Base-by-base conservation (phyloP, 2,329 filamentous ascomycete species). In the Aspergillus fructus region DNA sequence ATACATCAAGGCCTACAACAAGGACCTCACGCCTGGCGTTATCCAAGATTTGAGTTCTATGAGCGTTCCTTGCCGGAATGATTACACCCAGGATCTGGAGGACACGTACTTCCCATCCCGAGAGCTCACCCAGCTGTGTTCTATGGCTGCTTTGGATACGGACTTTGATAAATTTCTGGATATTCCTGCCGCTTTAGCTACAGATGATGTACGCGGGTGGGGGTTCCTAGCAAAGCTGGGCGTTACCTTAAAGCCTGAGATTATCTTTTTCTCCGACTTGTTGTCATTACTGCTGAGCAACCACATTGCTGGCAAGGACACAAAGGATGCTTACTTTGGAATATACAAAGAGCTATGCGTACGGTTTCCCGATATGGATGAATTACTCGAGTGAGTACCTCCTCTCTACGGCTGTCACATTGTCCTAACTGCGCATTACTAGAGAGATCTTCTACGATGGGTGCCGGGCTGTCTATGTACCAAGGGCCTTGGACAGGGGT, bases 291-390 rank as follows among this genome's bases (percentile, higher is more conserved):
- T 46, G 9, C 12, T 12, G 2, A 5, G 12, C 15, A 39, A 39
- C 9, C 8, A 46, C 24, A 27, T 15, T 15, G 5, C 0, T 6
- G 34, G 5, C 2, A 4, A 37, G 3, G 13, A 37, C 34, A 37
- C 15, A 6, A 15, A 37, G 33, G 33, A 41, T 5, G 45, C n/a
- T 9, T 42, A 41, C 19, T 56, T 56, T 40, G 11, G 6, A 3
- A 19, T 51, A 19, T 56, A 56, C 21, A 51, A 33, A 21, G 53
- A 56, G 30, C 40, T 56, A 13, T 46, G 2, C 12, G 13, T 45
- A 7, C 46, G 47, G 12, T 51, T 56, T 46, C 2, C 19, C 2
- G 37, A 49, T 21, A 7, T 5, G 13, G 34, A 17, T 19, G 30
- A 12, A 12, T 6, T 11, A 15, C 11, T 30, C 24, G 24, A 5